phyloP scores from a whole-genome alignment of 164 flowering plant species.

The Chimonanthus salicifolius region DNA sequence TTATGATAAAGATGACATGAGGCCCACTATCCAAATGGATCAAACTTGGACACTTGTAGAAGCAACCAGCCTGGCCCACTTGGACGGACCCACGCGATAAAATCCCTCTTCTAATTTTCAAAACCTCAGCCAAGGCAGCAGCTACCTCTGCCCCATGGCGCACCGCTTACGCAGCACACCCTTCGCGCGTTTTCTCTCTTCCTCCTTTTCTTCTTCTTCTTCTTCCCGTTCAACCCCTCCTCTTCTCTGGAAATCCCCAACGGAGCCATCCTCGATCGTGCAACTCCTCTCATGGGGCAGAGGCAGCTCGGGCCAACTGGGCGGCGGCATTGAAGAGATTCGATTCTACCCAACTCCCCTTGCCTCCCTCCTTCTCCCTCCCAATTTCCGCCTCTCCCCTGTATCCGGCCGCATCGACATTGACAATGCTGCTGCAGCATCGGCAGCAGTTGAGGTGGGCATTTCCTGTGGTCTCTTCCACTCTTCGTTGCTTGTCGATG shows the following conservation, averaged over 20 bases:
- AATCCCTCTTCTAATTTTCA: not conserved
- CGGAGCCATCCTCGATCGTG: conserved; percentile 24
- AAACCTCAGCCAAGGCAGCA: not conserved
- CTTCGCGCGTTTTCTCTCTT: conserved; percentile 9
- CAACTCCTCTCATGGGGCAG: conserved; percentile 87
- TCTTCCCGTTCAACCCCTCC: conserved; percentile 23
- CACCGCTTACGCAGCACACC: conserved; percentile 8
- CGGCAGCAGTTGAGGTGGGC: conserved; percentile 33
- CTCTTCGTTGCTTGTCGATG: conserved; percentile 57
- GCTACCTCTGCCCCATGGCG: not conserved
- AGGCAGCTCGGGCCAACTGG: conserved; percentile 88
- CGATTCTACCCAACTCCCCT: conserved; percentile 64
- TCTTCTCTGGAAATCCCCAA: conserved; percentile 22
- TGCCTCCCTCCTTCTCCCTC: conserved; percentile 46
- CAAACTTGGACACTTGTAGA: too few species aligned
- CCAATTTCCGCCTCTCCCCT: conserved; percentile 42
- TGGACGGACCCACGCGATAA: too few species aligned
- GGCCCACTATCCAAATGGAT: too few species aligned
- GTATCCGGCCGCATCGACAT: conserved; percentile 39
- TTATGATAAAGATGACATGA: too few species aligned
- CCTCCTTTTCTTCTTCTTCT: conserved; percentile 20
- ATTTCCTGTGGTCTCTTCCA: conserved; percentile 90
- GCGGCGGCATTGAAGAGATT: conserved; percentile 71
- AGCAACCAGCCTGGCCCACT: too few species aligned
- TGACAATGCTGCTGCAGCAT: not conserved